These are phyloP conservation scores for Axilococcus clingmanii DNA, from an alignment of 139 green algal genomes.

Conservation along the genomic window DNA sequence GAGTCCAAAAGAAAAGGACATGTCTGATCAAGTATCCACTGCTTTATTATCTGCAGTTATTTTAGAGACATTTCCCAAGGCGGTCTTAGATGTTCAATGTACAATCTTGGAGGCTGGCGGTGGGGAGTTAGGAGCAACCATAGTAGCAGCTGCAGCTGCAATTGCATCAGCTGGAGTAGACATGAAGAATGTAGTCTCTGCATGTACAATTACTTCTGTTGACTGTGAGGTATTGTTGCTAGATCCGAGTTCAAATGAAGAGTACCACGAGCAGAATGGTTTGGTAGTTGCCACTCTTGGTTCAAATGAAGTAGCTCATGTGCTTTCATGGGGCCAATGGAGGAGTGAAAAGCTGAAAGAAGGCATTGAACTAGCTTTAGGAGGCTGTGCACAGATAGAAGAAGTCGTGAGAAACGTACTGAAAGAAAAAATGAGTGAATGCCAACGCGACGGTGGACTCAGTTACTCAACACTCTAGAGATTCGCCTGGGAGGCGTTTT, in stretches of 20 bases:
- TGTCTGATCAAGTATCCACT: constrained; percentile 24
- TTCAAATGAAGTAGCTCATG: constrained; percentile 24
- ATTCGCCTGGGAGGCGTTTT: too few species aligned
- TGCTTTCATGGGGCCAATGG: constrained; percentile 42
- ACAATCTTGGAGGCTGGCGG: constrained; percentile 62
- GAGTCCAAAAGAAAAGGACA: constrained; percentile 28
- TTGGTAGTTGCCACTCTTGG: constrained; percentile 47
- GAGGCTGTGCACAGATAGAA: constrained; percentile 58
- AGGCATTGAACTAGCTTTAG: constrained; percentile 51
- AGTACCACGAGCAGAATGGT: constrained; percentile 27
- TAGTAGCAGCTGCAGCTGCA: constrained; percentile 50
- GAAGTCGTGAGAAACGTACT: constrained; percentile 22
- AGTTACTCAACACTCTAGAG: too few species aligned
- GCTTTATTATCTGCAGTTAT: constrained; percentile 42
- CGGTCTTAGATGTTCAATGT: constrained; percentile 54
- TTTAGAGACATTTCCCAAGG: constrained; percentile 55
- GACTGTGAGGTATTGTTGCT: too few species aligned
- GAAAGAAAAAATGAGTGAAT: constrained; percentile 2
- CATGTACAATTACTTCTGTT: constrained; percentile 44
- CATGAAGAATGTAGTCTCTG: constrained; percentile 56
- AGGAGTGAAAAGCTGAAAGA: constrained; percentile 19
- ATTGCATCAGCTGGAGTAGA: constrained; percentile 65
- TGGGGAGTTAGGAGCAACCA: constrained; percentile 34
- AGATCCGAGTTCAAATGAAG: constrained; percentile 46
- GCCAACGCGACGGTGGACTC: too few species aligned